A percentile compares a stretch with the other conserved stretches of the same genome.
phyloP scores from a whole-genome alignment of 2,329 filamentous ascomycete species.

The Paracoccidioides brasiliensis region DNA sequence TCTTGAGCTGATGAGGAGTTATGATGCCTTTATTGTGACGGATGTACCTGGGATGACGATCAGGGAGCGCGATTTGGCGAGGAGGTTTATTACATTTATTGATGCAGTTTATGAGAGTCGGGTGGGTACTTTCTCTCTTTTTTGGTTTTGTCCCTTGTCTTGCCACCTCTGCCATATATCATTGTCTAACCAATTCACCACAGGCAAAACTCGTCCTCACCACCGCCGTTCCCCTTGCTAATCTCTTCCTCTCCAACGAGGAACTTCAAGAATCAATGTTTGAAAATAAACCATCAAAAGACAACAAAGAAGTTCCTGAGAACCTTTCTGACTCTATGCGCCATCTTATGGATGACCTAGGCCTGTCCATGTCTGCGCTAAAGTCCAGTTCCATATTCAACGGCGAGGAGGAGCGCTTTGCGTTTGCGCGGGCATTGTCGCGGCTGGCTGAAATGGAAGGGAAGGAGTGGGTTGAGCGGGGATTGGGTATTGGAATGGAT shows the following conservation, averaged over 20 bases:
- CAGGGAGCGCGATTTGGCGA: conserved; percentile 69
- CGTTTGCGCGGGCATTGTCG: conserved; percentile 79
- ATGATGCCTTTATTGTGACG: conserved; percentile 85
- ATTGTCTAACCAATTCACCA: conserved; percentile 12
- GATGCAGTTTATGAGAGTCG: conserved; percentile 81
- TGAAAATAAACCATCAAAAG: conserved; percentile 17
- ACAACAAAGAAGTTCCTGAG: conserved; percentile 29
- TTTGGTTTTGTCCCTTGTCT: neutral
- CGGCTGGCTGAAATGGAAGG: conserved; percentile 86
- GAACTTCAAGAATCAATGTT: conserved; percentile 51
- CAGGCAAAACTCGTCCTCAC: conserved; percentile 93
- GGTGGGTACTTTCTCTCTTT: conserved; percentile 24
- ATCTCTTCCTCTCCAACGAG: conserved; percentile 68
- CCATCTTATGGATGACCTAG: conserved; percentile 74
- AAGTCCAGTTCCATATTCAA: conserved; percentile 80
- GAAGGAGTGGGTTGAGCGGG: conserved; percentile 85
- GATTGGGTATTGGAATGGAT: conserved; percentile 38
- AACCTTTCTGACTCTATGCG: conserved; percentile 58
- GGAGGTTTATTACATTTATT: conserved; percentile 93
- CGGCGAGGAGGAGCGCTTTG: conserved; percentile 92
- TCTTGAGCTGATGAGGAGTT: conserved; percentile 76
- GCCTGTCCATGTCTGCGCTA: conserved; percentile 69
- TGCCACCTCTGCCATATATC: neutral
- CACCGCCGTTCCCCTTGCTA: conserved; percentile 66
- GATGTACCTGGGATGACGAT: conserved; percentile 87